phyloP scores from a whole-genome alignment of 148 eudicot species.

The Rhododendron williamsianum region DNA sequence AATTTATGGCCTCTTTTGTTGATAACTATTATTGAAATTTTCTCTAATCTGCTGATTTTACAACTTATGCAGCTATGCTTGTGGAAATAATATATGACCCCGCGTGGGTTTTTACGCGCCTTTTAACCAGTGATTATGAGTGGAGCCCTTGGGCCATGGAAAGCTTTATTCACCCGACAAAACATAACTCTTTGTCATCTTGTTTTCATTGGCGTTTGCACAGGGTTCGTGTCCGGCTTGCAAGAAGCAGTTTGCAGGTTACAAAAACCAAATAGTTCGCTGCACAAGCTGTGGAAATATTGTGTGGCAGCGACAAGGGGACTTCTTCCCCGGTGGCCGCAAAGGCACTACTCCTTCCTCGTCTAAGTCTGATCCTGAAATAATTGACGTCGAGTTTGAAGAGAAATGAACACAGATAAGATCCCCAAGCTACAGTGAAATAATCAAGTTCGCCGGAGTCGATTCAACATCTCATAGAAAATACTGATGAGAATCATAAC shows the following conservation, averaged over 20 bases:
- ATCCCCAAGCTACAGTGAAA: constrained; percentile 12
- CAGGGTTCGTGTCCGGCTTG: constrained; percentile 85
- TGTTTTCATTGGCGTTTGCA: constrained; percentile 16
- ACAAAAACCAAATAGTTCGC: constrained; percentile 63
- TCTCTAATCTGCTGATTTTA: background rate
- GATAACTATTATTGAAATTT: background rate
- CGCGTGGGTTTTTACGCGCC: background rate
- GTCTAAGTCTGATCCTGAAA: constrained; percentile 49
- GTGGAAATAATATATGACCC: background rate
- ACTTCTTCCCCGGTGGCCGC: constrained; percentile 51
- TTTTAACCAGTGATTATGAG: background rate
- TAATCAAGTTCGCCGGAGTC: background rate
- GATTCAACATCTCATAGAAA: background rate
- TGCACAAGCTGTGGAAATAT: constrained; percentile 76
- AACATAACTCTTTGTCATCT: background rate
- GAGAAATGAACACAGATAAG: constrained; percentile 41
- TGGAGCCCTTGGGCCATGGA: background rate
- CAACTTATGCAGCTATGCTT: background rate
- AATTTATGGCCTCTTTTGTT: background rate
- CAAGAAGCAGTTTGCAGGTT: constrained; percentile 67
- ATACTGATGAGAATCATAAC: background rate
- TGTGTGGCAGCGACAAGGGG: constrained; percentile 88
- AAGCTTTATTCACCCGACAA: background rate
- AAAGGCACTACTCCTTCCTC: constrained; percentile 29
- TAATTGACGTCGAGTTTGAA: constrained; percentile 86